Evolutionary conservation across 2,329 filamentous ascomycete species (phyloP).

Genomic region (Aspergillus calidoustus): DNA sequence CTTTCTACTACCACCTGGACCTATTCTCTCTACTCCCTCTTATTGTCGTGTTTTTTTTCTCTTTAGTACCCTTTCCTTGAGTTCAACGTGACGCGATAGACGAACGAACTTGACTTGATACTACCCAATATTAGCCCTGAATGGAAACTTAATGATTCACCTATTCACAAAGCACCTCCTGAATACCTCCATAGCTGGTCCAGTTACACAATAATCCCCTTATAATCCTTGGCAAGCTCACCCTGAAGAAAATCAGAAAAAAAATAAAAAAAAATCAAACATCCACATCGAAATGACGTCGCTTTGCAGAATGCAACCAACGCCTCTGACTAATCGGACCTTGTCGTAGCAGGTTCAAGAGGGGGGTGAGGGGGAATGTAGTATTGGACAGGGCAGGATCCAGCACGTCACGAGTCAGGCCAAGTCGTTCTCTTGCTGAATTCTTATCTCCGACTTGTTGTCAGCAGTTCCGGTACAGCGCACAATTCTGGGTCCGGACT

Average conservation of each 20-base stretch:
- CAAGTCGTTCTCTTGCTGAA: neutral
- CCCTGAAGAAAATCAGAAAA: neutral
- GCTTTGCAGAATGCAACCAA: neutral
- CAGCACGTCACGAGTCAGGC: neutral
- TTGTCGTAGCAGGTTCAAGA: neutral
- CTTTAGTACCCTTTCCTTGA: neutral
- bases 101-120: neutral
- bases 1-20: neutral
- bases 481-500: neutral
- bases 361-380: no score
- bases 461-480: neutral
- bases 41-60: neutral
- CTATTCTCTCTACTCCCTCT: neutral
- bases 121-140: neutral
- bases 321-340: constrained; percentile 1
- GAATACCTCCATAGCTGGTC: no score
- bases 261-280: neutral
- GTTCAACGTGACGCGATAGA: neutral
- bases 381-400: neutral
- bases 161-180: neutral
- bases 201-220: no score
- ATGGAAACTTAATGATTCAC: neutral
- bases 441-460: neutral
- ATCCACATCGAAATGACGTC: constrained; percentile 2
- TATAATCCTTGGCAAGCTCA: neutral